These are phyloP conservation scores for Scytalidium lignicola DNA, from an alignment of 2,329 filamentous ascomycete genomes.

Conservation along the genomic window DNA sequence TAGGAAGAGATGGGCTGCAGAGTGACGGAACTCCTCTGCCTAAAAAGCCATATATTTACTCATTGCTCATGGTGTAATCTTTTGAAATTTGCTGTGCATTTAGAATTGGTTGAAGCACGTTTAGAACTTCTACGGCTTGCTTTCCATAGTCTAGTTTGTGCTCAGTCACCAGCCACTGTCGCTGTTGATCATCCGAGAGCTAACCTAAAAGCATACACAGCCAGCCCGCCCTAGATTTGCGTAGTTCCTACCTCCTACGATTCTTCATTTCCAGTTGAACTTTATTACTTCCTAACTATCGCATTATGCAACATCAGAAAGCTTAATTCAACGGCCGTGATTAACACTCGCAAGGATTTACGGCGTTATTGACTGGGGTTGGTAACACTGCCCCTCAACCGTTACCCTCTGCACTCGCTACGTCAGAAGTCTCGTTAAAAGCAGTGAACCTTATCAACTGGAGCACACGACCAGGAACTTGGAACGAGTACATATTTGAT, in stretches of 20 bases:
- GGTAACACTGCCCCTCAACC: background rate
- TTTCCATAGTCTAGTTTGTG: background rate
- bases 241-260: background rate
- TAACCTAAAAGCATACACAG: background rate
- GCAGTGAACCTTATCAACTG: background rate
- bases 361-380: background rate
- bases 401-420: background rate
- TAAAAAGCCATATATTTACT: conserved; percentile 2
- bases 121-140: too few relatives aligned
- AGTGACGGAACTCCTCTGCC: background rate
- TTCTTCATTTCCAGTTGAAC: background rate
- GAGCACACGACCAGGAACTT: background rate
- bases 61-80: background rate
- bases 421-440: background rate
- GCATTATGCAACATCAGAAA: too few relatives aligned
- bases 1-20: conserved; percentile 4
- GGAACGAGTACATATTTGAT: background rate
- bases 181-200: background rate
- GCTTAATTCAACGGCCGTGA: too few relatives aligned
- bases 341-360: too few relatives aligned
- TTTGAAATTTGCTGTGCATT: background rate
- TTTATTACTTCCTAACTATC: background rate
- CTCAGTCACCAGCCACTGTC: background rate
- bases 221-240: background rate
- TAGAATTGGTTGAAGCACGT: background rate